Evolutionary conservation across 2,329 filamentous ascomycete species (phyloP).

Genomic region (Daldinia sp.): DNA sequence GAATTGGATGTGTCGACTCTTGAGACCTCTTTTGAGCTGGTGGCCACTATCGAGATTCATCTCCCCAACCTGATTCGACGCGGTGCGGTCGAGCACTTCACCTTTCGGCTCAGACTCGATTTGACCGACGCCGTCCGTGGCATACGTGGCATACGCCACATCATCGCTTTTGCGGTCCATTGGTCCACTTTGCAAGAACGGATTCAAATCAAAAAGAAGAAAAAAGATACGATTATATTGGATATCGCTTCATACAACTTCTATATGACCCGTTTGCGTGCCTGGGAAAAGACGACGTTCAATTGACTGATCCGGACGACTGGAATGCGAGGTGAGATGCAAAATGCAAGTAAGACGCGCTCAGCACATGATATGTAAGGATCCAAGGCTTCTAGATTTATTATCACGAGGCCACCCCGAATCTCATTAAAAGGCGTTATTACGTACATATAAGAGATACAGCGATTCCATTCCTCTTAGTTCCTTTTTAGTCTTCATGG

Average conservation of each 20-base stretch:
- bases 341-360: constrained; percentile 12
- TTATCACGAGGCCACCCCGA: constrained; percentile 14
- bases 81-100: constrained; percentile 42
- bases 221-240: not conserved
- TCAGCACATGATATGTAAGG: constrained; percentile 6
- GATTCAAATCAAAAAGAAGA: not conserved
- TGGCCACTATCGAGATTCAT: constrained; percentile 52
- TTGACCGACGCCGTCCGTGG: constrained; percentile 40
- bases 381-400: constrained; percentile 12
- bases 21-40: constrained; percentile 67
- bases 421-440: constrained; percentile 21
- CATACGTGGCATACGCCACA: constrained; percentile 33
- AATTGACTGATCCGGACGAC: not conserved
- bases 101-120: constrained; percentile 45
- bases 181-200: constrained; percentile 22
- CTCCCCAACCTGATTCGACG: constrained; percentile 44
- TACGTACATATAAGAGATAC: constrained; percentile 26
- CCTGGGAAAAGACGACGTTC: not conserved
- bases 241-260: not conserved
- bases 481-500: constrained; percentile 5
- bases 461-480: constrained; percentile 18
- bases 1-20: constrained; percentile 72
- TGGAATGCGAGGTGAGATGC: constrained; percentile 5
- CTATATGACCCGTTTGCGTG: not conserved
- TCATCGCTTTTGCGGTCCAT: constrained; percentile 38